Evolutionary conservation across 176 grass and related monocot species (phyloP), one percentile per base, ranked within the genome.

Genomic region (Rhynchospora breviuscula): DNA sequence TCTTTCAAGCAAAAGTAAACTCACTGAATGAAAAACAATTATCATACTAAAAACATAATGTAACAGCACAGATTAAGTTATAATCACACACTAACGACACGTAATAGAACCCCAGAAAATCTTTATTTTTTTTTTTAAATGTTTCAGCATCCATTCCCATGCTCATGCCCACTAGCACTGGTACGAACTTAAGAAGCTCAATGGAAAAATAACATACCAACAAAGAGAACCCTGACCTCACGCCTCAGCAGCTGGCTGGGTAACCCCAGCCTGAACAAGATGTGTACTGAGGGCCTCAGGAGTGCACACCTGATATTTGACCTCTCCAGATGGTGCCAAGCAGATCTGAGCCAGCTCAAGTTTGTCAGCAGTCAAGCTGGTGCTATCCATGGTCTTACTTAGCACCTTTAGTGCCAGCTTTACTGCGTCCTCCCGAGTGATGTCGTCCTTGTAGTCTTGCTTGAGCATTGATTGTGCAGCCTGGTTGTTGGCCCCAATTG

Each of bases 381-480:
- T 97, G 33, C 91, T 93, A 65, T 97, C 94, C 94, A 97, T 97
- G 23, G 94, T 97, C 89, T 97, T 97, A 89, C 89, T 91, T 59
- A 97, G 91, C 5, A 97, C 94, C 91, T 97, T 93, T 9, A 97
- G 86, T 4, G 91, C 94, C 6, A 97, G 89, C 21, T 88, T 87
- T 29, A 97, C 94, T 3, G 94, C 94, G 57, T 97, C 91, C 89
- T 91, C 94, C 11, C 94, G 85, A 59, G 89, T 93, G 77, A 97
- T 78, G 14, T 90, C 94, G 18, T 97, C 94, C 21, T 87, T 87
- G 87, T 97, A 97, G 79, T 97, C 94, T 90, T 97, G 94, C 86
- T 97, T 97, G n/a, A 97, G 87, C 94, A 97, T 97, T 17, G 94
- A 97, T 70, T 97, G 94, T 4, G 94, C 94, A 5, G 94, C 94